Evolutionary conservation across 768 basidiomycete genomes (phyloP), one percentile per base, ranked within the genome.

Genomic region (Porpolomopsis calyptriformis): DNA sequence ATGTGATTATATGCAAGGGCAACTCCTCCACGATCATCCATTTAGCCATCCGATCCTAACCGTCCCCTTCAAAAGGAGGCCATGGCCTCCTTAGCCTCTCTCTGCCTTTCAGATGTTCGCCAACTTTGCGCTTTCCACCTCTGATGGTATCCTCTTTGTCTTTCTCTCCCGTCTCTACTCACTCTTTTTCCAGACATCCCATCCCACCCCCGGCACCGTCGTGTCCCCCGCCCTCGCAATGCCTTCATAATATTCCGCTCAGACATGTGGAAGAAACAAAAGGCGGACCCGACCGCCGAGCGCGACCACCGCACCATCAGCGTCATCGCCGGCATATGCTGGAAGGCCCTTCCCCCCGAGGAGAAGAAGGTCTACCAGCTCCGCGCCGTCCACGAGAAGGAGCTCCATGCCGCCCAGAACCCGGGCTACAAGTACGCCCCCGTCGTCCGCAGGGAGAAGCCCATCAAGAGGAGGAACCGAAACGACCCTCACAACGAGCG

Each of bases 191-290:
- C n/a, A n/a, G n/a, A n/a, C n/a, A n/a, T n/a, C n/a, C n/a, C n/a
- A n/a, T n/a, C n/a, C n/a, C n/a, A n/a, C n/a, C n/a, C n/a, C n/a
- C n/a, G n/a, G n/a, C n/a, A n/a, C n/a, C n/a, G n/a, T n/a, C 76
- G 80, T 56, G 72, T 84, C 26, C 73, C 77, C 24, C 77, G 84
- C 18, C 84, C 85, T 1, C 72, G 80, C 35, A 88, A 88, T 53
- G 78, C 82, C 4, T 88, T 86, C 66, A 80, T 88, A 57, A 63
- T 83, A 45, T 88, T 74, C 59, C 76, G 84, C 16, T 80, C 74
- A 31, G 70, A 70, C 54, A 71, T 80, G 41, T 82, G 83, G 64
- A 65, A 71, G 2, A 65, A 67, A 51, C 67, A 74, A 27, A 71
- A 74, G 53, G 59, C 71, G 20, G 75, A 75, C 50, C 61, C 62